phyloP scores from a whole-genome alignment of 2,329 filamentous ascomycete genomes.

The Fusarium piperis region DNA sequence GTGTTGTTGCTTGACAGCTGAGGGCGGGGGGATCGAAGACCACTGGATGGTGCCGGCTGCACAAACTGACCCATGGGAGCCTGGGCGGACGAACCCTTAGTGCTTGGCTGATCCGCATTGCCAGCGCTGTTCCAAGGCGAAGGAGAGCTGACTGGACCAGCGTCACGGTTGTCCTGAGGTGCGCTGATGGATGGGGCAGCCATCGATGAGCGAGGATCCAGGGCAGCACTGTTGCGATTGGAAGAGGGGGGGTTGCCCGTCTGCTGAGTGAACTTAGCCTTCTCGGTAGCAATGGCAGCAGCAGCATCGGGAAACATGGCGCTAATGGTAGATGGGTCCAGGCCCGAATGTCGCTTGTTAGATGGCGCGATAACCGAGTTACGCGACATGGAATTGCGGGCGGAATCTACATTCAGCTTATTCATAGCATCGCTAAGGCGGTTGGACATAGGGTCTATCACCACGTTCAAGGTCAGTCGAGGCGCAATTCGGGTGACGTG shows the following conservation, averaged over 20 bases:
- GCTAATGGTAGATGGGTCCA: constrained; percentile 93
- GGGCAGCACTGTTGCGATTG: constrained; percentile 87
- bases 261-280: constrained; percentile 96
- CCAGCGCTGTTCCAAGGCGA: constrained; percentile 80
- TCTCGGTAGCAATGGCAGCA: constrained; percentile 97
- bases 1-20: constrained; percentile 73
- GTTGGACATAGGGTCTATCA: constrained; percentile 92
- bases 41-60: constrained; percentile 78
- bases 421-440: constrained; percentile 96
- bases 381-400: constrained; percentile 86
- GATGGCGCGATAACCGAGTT: constrained; percentile 76
- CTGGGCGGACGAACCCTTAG: constrained; percentile 83
- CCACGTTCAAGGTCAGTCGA: constrained; percentile 21
- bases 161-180: constrained; percentile 50
- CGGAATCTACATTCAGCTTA: constrained; percentile 88
- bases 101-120: constrained; percentile 58
- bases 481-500: not conserved
- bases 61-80: constrained; percentile 94
- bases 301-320: constrained; percentile 99
- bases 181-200: constrained; percentile 78
- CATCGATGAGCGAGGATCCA: constrained; percentile 80
- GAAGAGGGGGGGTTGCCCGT: constrained; percentile 90
- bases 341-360: constrained; percentile 95
- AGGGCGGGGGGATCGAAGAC: constrained; percentile 82
- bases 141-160: constrained; percentile 46